Base-by-base conservation (phyloP, 345 rosid genomes). In the Citropsis articulata region DNA sequence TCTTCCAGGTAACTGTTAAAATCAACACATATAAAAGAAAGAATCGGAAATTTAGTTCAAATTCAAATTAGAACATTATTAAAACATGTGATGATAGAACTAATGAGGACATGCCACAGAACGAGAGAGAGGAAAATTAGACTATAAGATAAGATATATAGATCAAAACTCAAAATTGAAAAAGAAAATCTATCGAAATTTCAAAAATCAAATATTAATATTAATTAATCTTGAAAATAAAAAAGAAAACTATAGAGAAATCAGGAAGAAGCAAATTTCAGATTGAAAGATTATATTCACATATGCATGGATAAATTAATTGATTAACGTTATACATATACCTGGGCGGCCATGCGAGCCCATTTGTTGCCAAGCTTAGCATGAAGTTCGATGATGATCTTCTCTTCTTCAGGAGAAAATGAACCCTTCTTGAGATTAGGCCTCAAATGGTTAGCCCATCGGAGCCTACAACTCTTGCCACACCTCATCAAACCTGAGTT, bases 261-360 rank as follows among this genome's bases (percentile, higher is more conserved):
- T 53, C 22, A 53, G 4, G 22, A 53, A 45, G 50, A 45, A 45
- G 50, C 12, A 45, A 45, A 12, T 45, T 18, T 12, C 18, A 45
- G 50, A 45, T 45, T 45, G 50, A 24, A 24, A 7, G 67, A 6
- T 14, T 12, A 31, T 21, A 60, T 55, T 42, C 6, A 31, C 5
- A 27, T 9, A n/a, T 63, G 22, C 33, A 59, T 70, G 48, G 16
- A 38, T 18, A 31, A 10, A 22, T 45, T 45, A 13, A 45, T 45
- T 45, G 13, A 45, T 45, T 45, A 45, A 45, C 13, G 50, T 45
- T 48, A 2, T 42, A 66, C 24, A 64, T 69, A 74, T 78, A 94
- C 98, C 96, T 90, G 97, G 68, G 97, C 80, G 68, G 98, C 97
- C 96, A 94, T 92, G 75, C 93, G 94, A 87, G 98, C 96, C 98